These are phyloP conservation scores for Chaetomiaceae sp. DNA, from an alignment of 2,329 filamentous ascomycete genomes.

Conservation along the genomic window DNA sequence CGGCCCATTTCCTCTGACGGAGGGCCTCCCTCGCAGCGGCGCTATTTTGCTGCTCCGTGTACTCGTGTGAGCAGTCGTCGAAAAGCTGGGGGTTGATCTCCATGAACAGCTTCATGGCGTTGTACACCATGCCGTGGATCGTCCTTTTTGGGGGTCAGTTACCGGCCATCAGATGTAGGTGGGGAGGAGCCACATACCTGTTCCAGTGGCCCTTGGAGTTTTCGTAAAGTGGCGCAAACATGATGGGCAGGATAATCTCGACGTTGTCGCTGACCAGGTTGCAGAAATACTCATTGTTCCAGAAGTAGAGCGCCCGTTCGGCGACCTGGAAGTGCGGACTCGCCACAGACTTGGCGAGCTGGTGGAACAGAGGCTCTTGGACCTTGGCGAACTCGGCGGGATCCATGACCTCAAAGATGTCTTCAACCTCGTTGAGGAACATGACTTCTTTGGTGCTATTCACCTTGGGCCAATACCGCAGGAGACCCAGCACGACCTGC, in stretches of 20 bases:
- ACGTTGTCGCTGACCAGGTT: slow-evolving; percentile 99
- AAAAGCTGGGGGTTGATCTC: slow-evolving; percentile 98
- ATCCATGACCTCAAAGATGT: slow-evolving; percentile 99
- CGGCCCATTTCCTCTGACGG: slow-evolving; percentile 85
- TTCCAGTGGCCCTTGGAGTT: slow-evolving; percentile 99
- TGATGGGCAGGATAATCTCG: slow-evolving; percentile 95
- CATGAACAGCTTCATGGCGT: slow-evolving; percentile 99
- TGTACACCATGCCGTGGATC: slow-evolving; percentile 99
- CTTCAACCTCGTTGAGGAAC: slow-evolving; percentile 98
- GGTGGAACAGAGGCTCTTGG: slow-evolving; percentile 94
- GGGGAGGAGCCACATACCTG: slow-evolving; percentile 54
- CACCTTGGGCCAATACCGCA: slow-evolving; percentile 98
- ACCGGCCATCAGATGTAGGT: neutral
- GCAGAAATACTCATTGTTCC: slow-evolving; percentile 99
- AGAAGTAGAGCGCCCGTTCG: slow-evolving; percentile 95
- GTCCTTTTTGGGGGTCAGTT: slow-evolving; percentile 58
- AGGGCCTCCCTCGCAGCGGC: slow-evolving; percentile 78
- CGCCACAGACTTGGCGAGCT: slow-evolving; percentile 94
- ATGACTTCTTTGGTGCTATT: slow-evolving; percentile 99
- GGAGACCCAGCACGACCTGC: slow-evolving; percentile 84
- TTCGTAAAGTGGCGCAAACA: slow-evolving; percentile 97
- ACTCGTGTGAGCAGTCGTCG: slow-evolving; percentile 97
- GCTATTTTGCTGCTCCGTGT: slow-evolving; percentile 92
- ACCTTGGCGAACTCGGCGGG: slow-evolving; percentile 98
- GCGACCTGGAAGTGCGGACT: slow-evolving; percentile 99